phyloP scores from a whole-genome alignment of 352 stramenopile genomes.

The Pythium oligandrum region DNA sequence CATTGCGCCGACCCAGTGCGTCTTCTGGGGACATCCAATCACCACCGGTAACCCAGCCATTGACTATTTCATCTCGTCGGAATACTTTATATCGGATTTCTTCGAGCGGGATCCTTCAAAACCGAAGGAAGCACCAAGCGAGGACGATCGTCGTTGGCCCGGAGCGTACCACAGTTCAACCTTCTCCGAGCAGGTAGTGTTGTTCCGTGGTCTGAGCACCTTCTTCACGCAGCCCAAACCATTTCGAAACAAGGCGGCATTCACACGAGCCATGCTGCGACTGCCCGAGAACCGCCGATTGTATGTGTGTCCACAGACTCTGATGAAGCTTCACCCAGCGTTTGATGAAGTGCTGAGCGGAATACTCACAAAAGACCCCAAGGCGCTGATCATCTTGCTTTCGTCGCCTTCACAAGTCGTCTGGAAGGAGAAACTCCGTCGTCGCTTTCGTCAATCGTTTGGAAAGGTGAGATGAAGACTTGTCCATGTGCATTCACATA shows the following conservation, averaged over 20 bases:
- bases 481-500: too few relatives aligned
- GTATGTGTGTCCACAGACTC: conserved; percentile 58
- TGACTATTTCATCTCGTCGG: conserved; percentile 81
- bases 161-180: conserved; percentile 22
- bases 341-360: conserved; percentile 41
- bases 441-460: conserved; percentile 33
- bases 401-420: conserved; percentile 38
- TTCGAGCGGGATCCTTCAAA: conserved; percentile 2
- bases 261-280: conserved; percentile 31
- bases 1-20: conserved; percentile 63
- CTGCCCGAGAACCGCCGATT: conserved; percentile 37
- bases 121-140: too few relatives aligned
- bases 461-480: conserved; percentile 12
- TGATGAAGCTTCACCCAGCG: conserved; percentile 60
- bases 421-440: conserved; percentile 47
- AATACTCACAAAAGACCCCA: conserved; percentile 33
- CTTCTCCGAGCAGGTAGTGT: conserved; percentile 68
- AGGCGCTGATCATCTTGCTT: conserved; percentile 37
- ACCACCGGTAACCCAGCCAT: conserved; percentile 67
- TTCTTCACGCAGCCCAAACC: conserved; percentile 28
- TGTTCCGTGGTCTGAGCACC: conserved; percentile 62
- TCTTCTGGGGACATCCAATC: conserved; percentile 87
- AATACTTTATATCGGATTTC: conserved; percentile 38
- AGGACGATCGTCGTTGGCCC: conserved; percentile 7
- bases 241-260: background rate